These are phyloP conservation scores for Beauveria varroae DNA, from an alignment of 2,329 filamentous ascomycete genomes.

Conservation along the genomic window DNA sequence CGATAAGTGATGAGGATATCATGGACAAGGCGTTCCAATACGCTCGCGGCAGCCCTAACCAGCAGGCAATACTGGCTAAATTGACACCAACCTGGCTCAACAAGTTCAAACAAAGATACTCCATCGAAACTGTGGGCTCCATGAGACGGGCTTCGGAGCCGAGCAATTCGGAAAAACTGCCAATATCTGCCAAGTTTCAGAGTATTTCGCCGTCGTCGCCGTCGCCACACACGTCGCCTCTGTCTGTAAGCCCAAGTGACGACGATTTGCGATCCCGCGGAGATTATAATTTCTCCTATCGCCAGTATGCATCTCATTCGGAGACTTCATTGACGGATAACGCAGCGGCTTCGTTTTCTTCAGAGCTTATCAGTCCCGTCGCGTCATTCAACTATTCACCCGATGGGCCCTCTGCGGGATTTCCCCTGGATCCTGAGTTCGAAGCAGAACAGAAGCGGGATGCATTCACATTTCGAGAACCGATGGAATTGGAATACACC, in stretches of 20 bases:
- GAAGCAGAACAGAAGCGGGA: constrained; percentile 57
- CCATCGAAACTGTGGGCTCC: constrained; percentile 40
- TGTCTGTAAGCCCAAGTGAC: constrained; percentile 62
- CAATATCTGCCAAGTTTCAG: constrained; percentile 42
- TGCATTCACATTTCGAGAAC: constrained; percentile 67
- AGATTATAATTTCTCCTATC: constrained; percentile 27
- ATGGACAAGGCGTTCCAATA: constrained; percentile 79
- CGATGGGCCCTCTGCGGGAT: constrained; percentile 61
- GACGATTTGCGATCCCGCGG: constrained; percentile 47
- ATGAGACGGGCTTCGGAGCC: constrained; percentile 55
- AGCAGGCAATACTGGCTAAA: constrained; percentile 63
- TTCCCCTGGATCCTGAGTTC: constrained; percentile 48
- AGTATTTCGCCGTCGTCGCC: constrained; percentile 68
- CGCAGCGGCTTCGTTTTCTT: constrained; percentile 57
- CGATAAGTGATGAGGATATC: constrained; percentile 73
- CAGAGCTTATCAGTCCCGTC: constrained; percentile 63
- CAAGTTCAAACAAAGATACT: constrained; percentile 91
- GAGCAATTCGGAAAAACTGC: constrained; percentile 62
- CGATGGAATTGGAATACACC: constrained; percentile 55
- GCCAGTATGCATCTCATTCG: constrained; percentile 27
- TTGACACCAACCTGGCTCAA: constrained; percentile 78
- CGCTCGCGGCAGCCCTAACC: constrained; percentile 58
- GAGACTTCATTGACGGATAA: constrained; percentile 25
- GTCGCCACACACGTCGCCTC: constrained; percentile 55
- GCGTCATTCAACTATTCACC: constrained; percentile 71